Base-by-base conservation (phyloP, 2,329 filamentous ascomycete genomes). In the Trichophaea hybrida region DNA sequence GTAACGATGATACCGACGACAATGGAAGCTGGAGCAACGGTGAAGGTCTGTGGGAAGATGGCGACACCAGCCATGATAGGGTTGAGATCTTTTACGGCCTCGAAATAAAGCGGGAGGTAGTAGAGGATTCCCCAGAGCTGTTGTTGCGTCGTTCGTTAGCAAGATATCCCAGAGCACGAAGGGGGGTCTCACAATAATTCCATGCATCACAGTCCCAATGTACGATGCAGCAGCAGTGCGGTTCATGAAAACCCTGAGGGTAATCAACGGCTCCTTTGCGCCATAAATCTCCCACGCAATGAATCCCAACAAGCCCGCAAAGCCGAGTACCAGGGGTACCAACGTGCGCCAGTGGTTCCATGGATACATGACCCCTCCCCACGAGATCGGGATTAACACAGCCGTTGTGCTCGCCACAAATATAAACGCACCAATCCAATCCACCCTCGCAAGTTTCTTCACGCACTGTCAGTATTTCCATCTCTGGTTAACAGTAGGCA, bases 271-370 rank as follows among this genome's bases (percentile, higher is more conserved):
- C 55, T 81, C 75, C 1, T 69, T 60, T 0, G 79, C 75, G 35
- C 76, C 69, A 53, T 72, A 74, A 8, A 74, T 72, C 69, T 85
- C 80, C 66, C 79, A 84, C 31, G 77, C 70, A 7, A 74, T 72
- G 66, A 82, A 82, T 5, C 66, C 72, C 1, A 76, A 65, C 2
- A 86, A 69, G 1, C 78, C 76, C 1, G 72, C 69, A 0, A 72
- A 68, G 1, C 82, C 82, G 6, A 85, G 43, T 2, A 80, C 69
- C 12, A 87, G 71, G 0, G 83, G 83, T 0, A 83, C 75, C 1
- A 87, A 72, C 0, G 81, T 83, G 1, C 76, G 75, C 76, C 79
- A 84, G 2, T 76, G 80, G 49, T 72, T 69, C 84, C 83, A 87
- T 0, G 75, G 67, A 68, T 84, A 86, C 72, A 82, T 78, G 6